Base-by-base conservation (phyloP, 805 yeast species). In the Metschnikowia sp. region DNA sequence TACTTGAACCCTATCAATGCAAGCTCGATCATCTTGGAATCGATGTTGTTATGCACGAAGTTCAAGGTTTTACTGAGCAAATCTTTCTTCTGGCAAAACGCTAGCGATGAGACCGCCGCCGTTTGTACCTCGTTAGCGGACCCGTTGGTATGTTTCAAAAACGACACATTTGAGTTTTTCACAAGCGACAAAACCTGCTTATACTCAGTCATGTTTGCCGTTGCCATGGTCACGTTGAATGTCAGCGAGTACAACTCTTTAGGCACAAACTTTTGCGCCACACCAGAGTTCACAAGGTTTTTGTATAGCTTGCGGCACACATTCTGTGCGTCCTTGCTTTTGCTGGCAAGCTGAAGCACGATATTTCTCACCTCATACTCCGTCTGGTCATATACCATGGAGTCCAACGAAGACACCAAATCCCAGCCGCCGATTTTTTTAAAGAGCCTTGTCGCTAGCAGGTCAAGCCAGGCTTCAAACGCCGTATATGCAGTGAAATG, bases 41-140 rank as follows among this genome's bases (percentile, higher is more conserved):
- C 85, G 44, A 81, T 75, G 58, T 83, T 84, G 39, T 77, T 76
- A 45, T 65, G 61, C 11, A 84, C 78, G 57, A 76, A 83, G 51
- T 82, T 82, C 52, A 84, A 68, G 0, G 82, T 73, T 56, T 81
- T 79, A 34, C 68, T 66, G 29, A 79, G 69, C 47, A 83, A 60
- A 12, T 77, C 79, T 8, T 60, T 62, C 40, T 74, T 72, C 10
- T 63, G 55, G 19, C 74, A 71, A 55, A 74, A 82, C 0, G 85
- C 81, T 13, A 85, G 62, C 3, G 84, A 72, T 33, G 77, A 70
- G 6, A 84, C 63, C 0, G 87, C 84, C 8, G 75, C 70, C 3
- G 79, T 75, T 59, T 82, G 85, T 28, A 84, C 61, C 13, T 78
- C 78, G 10, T 59, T 54, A 2, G 53, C 57, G 4, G 54, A 39